phyloP scores from a whole-genome alignment of 2,329 filamentous ascomycete species.

The Phialocephala sp. region DNA sequence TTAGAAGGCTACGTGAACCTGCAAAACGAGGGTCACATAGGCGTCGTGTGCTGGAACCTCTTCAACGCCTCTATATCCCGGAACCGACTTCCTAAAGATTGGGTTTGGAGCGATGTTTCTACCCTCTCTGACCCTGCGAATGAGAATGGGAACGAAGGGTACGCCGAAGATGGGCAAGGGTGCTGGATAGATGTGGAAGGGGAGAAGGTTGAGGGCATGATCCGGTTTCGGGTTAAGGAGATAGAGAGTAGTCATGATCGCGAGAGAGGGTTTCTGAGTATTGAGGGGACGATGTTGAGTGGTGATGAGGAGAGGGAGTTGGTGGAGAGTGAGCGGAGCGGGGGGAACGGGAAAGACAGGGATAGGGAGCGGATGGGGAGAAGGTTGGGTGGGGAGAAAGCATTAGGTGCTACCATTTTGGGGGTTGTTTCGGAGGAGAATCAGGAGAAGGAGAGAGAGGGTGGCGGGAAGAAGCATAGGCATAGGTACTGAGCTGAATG shows the following conservation, averaged over 20 bases:
- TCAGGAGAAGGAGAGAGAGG: background rate
- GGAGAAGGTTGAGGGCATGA: slow-evolving; percentile 69
- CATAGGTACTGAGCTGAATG: slow-evolving; percentile 27
- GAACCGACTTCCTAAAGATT: slow-evolving; percentile 74
- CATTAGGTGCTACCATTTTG: slow-evolving; percentile 42
- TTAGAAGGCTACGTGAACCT: slow-evolving; percentile 85
- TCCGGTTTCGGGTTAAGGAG: slow-evolving; percentile 82
- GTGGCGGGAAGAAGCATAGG: slow-evolving; percentile 27
- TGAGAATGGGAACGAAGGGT: slow-evolving; percentile 43
- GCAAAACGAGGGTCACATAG: slow-evolving; percentile 87
- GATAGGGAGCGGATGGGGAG: slow-evolving; percentile 49
- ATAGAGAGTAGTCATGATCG: slow-evolving; percentile 80
- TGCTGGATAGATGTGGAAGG: slow-evolving; percentile 79
- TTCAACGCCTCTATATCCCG: slow-evolving; percentile 90
- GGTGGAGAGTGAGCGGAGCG: slow-evolving; percentile 56
- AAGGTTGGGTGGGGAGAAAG: slow-evolving; percentile 39
- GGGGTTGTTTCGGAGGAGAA: slow-evolving; percentile 35
- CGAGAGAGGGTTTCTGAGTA: slow-evolving; percentile 79
- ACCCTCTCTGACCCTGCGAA: slow-evolving; percentile 38
- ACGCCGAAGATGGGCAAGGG: slow-evolving; percentile 63
- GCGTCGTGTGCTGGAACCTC: slow-evolving; percentile 85
- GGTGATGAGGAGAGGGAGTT: slow-evolving; percentile 64
- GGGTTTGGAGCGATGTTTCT: slow-evolving; percentile 74
- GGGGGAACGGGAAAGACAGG: slow-evolving; percentile 46
- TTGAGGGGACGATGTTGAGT: slow-evolving; percentile 85